These are phyloP conservation scores for Pisolithus sp. DNA, from an alignment of 768 basidiomycete species.

Conservation along the genomic window DNA sequence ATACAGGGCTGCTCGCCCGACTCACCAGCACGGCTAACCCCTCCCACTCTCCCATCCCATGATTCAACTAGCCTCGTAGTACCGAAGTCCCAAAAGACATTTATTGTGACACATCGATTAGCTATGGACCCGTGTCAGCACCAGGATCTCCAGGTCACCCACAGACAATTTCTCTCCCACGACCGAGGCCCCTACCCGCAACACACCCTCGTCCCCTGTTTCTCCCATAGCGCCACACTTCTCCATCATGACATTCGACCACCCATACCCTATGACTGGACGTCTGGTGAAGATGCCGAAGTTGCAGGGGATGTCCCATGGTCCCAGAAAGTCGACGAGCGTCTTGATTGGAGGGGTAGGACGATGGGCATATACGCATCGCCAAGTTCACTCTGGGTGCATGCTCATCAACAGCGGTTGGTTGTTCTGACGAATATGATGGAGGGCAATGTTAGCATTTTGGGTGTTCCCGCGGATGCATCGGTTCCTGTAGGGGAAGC, in stretches of 20 bases:
- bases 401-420: constrained; percentile 45
- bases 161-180: constrained; percentile 49
- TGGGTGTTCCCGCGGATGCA: constrained; percentile 26
- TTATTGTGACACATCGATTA: constrained; percentile 30
- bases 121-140: constrained; percentile 34
- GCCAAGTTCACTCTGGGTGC: constrained; percentile 37
- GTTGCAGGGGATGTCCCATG: constrained; percentile 51
- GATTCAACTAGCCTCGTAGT: not conserved
- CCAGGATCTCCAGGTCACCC: constrained; percentile 31
- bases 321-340: constrained; percentile 55
- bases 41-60: constrained; percentile 23
- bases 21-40: constrained; percentile 23
- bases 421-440: constrained; percentile 38
- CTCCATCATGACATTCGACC: constrained; percentile 53
- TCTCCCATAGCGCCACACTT: constrained; percentile 43
- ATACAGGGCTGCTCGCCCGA: constrained; percentile 13
- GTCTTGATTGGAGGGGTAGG: constrained; percentile 66
- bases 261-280: constrained; percentile 43
- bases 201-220: constrained; percentile 40
- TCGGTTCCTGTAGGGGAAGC: constrained; percentile 32
- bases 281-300: constrained; percentile 34
- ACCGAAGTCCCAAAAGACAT: constrained; percentile 14
- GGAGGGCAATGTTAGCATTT: constrained; percentile 32
- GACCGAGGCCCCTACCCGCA: constrained; percentile 41
- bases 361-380: constrained; percentile 58